Evolutionary conservation across 2,329 filamentous ascomycete species (phyloP), one percentile per base, ranked within the genome.

Genomic region (Xylariaceae sp.): DNA sequence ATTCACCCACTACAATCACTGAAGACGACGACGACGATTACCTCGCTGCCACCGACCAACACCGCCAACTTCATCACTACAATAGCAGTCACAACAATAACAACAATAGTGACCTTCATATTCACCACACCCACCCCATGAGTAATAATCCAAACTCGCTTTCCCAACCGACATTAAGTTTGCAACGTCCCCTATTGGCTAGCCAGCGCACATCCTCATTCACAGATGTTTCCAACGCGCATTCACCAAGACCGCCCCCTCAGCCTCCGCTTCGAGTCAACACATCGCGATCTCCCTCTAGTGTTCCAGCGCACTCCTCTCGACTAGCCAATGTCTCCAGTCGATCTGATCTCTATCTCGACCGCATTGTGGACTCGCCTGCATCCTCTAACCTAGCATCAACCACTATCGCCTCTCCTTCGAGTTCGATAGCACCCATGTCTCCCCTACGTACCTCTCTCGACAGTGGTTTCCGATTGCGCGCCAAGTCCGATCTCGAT

Each of bases 401-500:
- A 28, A 65, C 57, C 43, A 60, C 56, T 23, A 56, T 67, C 41
- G 58, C 69, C 34, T 72, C 73, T 5, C 67, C 70, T 1, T 73
- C 76, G 3, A 76, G 75, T 33, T 69, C 74, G 4, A 60, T 64
- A 58, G 75, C 74, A 0, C 71, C 78, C 12, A 76, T 79, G 67
- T 83, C 82, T 2, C 82, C 83, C 2, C 71, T 88, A 5, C 84
- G 85, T 49, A 79, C 75, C 53, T 87, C 85, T 0, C 77, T 88
- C 44, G 86, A 88, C 56, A 74, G 76, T 56, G 79, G 79, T 21
- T 87, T 87, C 62, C 84, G 85, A 47, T 73, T 87, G 4, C 83
- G 86, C 61, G 82, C 82, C 45, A 82, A 83, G 59, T 86, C 84
- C 36, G 85, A 87, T 61, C 74, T 86, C 14, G 83, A 86, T 66